Base-by-base conservation (phyloP, 768 basidiomycete species). In the Hygrocybe punicea region DNA sequence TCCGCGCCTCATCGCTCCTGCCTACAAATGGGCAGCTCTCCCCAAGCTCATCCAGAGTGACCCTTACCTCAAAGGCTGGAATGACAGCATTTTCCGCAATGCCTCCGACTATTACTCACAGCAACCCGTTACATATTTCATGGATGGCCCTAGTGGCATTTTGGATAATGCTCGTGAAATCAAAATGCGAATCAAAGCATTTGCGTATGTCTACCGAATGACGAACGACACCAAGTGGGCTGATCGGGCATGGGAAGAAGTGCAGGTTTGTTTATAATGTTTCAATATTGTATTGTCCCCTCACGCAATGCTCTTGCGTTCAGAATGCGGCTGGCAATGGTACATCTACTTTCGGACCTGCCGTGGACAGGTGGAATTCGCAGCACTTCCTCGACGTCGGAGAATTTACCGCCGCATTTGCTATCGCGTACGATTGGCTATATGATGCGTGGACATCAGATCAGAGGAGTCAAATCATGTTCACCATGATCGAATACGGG, bases 381-480 rank as follows among this genome's bases (percentile, higher is more conserved):
- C 60, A 47, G 1, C 97, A 99, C 73, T 98, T 98, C 83, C 85
- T 98, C 46, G 96, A 96, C 69, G 76, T 83, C 17, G 95, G 87
- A n/a, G 96, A 98, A 71, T 79, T 97, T 61, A 85, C 85, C 16
- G 84, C 88, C 23, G 94, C 92, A 4, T 98, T 87, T 65, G 97
- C 81, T 29, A 89, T 94, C 60, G 96, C 87, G 1, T 99, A 98
- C 65, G 97, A 99, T 67, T 99, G 97, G 97, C 67, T 98, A 33
- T 87, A 97, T 70, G 88, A 93, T 53, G 76, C 81, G 53, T 96
- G 89, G 91, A 83, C 82, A 13, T 73, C 80, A 33, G 80, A 83
- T 1, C 93, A 95, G 72, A 87, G 85, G 67, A 72, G 69, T 21
- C 75, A 76, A 48, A 90, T 99, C 61, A 79, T 82, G 65, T 76